Base-by-base conservation (phyloP, 2,329 filamentous ascomycete genomes). In the Diatrype stigma region DNA sequence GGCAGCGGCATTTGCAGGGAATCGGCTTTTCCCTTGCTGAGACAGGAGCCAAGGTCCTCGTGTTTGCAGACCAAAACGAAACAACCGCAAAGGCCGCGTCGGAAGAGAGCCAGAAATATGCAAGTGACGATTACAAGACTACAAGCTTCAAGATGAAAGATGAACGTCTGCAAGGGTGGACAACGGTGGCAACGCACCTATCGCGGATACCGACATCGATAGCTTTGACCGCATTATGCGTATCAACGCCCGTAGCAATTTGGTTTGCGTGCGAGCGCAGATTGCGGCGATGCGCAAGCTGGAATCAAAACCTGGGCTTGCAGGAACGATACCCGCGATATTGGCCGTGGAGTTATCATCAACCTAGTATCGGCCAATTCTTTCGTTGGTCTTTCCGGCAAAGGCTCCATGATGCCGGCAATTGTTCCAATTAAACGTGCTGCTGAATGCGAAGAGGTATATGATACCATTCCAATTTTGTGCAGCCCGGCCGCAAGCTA, bases 401-500 rank as follows among this genome's bases (percentile, higher is more conserved):
- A 17, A 17, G 35, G 16, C 12, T 17, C 16, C 16, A 45, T 54
- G 2, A 57, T 66, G 26, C 17, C 55, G 17, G 23, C 60, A 45
- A 0, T 28, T 1, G 50, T 59, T 16, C 58, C 58, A 1, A 30
- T 67, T 2, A 55, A 59, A 8, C 60, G 63, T 7, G 56, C 60
- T 14, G 67, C 63, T 14, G 37, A 28, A 6, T 34, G 64, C 1
- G 65, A 69, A 28, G 67, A 68, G 49, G 51, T 69, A 1, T 62
- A 62, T 0, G 62, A 68, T 49, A 57, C 58, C 8, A 58, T 63
- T 0, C 46, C 67, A 3, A 68, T 64, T 38, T 38, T 67, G 28
- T 60, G 48, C 8, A 65, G 62, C 40, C 59, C 61, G 3, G 52
- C 52, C 17, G 60, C 64, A 2, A 69, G 65, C 46, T 69, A 63